A percentile compares a stretch with the other conserved stretches of the same genome.
Conservation (phyloP, 768 basidiomycete genomes). For the Asterophora lycoperdoides region DNA sequence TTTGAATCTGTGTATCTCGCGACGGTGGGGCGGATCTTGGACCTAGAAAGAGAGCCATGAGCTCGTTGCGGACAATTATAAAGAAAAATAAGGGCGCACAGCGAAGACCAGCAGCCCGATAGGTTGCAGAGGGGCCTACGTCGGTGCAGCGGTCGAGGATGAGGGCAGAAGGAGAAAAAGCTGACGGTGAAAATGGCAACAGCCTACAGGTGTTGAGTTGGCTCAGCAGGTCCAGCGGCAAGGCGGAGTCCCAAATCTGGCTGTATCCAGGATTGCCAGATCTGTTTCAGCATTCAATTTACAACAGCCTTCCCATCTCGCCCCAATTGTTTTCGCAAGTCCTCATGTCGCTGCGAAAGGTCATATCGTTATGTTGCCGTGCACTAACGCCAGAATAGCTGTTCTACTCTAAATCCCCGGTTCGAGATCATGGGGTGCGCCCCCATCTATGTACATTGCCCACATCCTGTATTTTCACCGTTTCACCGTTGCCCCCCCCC, state of each 20-base stretch:
- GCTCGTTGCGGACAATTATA: slow-evolving; percentile 11
- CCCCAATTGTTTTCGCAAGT: slow-evolving; percentile 1
- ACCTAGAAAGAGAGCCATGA: slow-evolving; percentile 21
- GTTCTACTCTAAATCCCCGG: slow-evolving; percentile 13
- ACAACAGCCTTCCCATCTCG: slow-evolving; percentile 1
- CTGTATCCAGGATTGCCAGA: slow-evolving; percentile 19
- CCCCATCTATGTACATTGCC: no score
- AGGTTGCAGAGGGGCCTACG: no score
- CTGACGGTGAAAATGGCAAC: slow-evolving; percentile 18
- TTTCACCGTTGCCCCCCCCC: no score
- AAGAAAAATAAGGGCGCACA: slow-evolving; percentile 13
- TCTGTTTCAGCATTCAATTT: slow-evolving; percentile 19
- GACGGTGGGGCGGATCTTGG: slow-evolving; percentile 63
- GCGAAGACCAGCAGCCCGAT: slow-evolving; percentile 9
- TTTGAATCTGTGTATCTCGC: slow-evolving; percentile 58
- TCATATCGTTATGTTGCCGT: not conserved
- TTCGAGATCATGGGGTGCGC: no score
- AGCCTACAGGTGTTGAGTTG: slow-evolving; percentile 10
- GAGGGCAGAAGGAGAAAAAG: slow-evolving; percentile 15
- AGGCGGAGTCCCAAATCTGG: slow-evolving; percentile 31
- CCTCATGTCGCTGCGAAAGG: slow-evolving; percentile 2
- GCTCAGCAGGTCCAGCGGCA: no score
- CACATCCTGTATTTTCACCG: no score
- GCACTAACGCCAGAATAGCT: not conserved
- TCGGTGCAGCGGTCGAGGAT: slow-evolving; percentile 14